Conservation (phyloP, 495 filamentous ascomycete genomes). For the Xylaria scruposa region DNA sequence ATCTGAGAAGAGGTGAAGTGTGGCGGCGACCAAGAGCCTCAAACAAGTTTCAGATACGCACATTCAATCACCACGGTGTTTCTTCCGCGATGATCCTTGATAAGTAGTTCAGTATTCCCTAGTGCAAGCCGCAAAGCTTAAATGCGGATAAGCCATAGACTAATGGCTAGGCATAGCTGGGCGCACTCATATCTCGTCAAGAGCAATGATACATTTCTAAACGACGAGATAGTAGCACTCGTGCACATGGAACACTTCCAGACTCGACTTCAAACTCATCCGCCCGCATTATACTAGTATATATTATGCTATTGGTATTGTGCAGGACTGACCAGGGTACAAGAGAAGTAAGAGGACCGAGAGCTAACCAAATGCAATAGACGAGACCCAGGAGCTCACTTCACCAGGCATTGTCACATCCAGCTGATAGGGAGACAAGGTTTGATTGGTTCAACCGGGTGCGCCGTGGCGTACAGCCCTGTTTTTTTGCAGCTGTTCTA, state of each 20-base stretch:
- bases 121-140: slow-evolving; percentile 17
- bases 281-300: background rate
- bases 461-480: slow-evolving; percentile 3
- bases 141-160: background rate
- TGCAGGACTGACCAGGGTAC: background rate
- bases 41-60: background rate
- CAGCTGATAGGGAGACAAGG: slow-evolving; percentile 10
- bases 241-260: background rate
- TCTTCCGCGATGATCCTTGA: background rate
- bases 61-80: background rate
- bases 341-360: background rate
- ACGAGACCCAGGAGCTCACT: background rate
- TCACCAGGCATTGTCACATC: background rate
- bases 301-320: background rate
- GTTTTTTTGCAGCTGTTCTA: slow-evolving; percentile 12
- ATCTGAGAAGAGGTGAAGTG: background rate
- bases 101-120: background rate
- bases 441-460: slow-evolving; percentile 3
- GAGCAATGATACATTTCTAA: background rate
- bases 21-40: background rate
- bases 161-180: slow-evolving; percentile 15
- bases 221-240: background rate
- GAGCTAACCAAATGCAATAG: background rate
- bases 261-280: background rate
- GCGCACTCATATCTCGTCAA: background rate